Evolutionary conservation across 495 filamentous ascomycete genomes (phyloP).

Genomic region (Penicillium coffeae): DNA sequence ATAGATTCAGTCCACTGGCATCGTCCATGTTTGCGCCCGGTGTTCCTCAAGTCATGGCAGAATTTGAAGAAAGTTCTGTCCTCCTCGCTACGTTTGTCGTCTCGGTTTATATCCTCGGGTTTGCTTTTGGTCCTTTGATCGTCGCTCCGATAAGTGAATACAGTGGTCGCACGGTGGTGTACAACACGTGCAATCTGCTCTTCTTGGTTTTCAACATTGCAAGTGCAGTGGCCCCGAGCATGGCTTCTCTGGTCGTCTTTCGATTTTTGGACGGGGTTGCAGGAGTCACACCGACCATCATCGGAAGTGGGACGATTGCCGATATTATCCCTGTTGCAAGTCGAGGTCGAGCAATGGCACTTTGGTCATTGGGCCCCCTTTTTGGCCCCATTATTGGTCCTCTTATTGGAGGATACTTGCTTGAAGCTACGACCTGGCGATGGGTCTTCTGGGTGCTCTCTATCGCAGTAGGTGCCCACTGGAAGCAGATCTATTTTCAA

Average conservation of each 20-base stretch:
- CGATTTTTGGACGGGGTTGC: constrained; percentile 75
- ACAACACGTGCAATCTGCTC: constrained; percentile 55
- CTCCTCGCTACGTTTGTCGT: constrained; percentile 68
- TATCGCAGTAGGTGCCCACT: constrained; percentile 29
- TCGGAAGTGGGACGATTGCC: constrained; percentile 75
- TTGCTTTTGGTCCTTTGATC: constrained; percentile 68
- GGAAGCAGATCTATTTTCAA: not conserved
- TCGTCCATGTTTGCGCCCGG: constrained; percentile 64
- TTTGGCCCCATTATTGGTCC: constrained; percentile 63
- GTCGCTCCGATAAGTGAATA: constrained; percentile 75
- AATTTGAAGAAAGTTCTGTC: constrained; percentile 54
- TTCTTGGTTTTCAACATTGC: constrained; percentile 69
- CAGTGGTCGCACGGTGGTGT: constrained; percentile 70
- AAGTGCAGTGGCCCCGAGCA: constrained; percentile 60
- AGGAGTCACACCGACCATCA: constrained; percentile 78
- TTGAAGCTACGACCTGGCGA: constrained; percentile 70
- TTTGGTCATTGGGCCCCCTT: constrained; percentile 75
- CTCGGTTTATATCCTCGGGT: constrained; percentile 64
- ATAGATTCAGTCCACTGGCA: constrained; percentile 72
- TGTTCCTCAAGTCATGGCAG: constrained; percentile 61
- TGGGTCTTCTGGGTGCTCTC: constrained; percentile 77
- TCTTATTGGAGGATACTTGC: constrained; percentile 70
- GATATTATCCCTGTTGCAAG: constrained; percentile 70
- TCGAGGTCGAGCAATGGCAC: constrained; percentile 66
- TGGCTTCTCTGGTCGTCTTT: constrained; percentile 61